Conservation (phyloP, 495 filamentous ascomycete species). For the Penicillium odoratum region DNA sequence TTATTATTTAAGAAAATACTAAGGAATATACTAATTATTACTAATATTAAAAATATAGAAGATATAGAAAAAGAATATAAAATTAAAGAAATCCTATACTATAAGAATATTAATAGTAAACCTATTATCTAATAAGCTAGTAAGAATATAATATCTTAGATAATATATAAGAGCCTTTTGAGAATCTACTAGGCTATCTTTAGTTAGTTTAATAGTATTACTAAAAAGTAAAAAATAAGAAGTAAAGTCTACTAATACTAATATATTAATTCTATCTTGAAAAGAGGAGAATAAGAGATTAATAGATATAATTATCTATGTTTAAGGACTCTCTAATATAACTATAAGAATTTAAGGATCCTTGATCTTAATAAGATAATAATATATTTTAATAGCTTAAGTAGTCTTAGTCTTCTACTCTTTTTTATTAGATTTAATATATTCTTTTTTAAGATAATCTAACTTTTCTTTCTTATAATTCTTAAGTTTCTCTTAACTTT, state of each 20-base stretch:
- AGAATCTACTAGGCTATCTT: slow-evolving; percentile 13
- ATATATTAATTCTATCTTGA: background rate
- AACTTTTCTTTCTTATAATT: background rate
- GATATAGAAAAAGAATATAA: slow-evolving; percentile 15
- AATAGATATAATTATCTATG: background rate
- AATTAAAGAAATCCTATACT: slow-evolving; percentile 9
- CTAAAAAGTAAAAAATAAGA: background rate
- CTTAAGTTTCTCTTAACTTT: background rate
- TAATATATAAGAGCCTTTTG: slow-evolving; percentile 18
- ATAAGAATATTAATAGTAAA: slow-evolving; percentile 8
- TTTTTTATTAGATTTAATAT: slow-evolving; percentile 1
- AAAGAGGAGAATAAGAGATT: background rate
- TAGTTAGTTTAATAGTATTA: slow-evolving; percentile 8
- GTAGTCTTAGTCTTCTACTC: background rate
- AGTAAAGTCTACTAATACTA: background rate
- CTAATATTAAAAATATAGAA: slow-evolving; percentile 8
- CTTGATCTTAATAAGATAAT: background rate
- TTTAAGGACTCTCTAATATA: background rate
- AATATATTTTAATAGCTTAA: background rate
- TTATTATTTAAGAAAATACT: slow-evolving; percentile 15
- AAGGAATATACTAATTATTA: slow-evolving; percentile 7
- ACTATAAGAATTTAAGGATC: background rate
- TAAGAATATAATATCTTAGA: slow-evolving; percentile 13
- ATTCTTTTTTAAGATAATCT: background rate
- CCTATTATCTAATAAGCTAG: slow-evolving; percentile 12